Conservation (phyloP, 2,329 filamentous ascomycete species). For the Pyrenophora graminea region DNA sequence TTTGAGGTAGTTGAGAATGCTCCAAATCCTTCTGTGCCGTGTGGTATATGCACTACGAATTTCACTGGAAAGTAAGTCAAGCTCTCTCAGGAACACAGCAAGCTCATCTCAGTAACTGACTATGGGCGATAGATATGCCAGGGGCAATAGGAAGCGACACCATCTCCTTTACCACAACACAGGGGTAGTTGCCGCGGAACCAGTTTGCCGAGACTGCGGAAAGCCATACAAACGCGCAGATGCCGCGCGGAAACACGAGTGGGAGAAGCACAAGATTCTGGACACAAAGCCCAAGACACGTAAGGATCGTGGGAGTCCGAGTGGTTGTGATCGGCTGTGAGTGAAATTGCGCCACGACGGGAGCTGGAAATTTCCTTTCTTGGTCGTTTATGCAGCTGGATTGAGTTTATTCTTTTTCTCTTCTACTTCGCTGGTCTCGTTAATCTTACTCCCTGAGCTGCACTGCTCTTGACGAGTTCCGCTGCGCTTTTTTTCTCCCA, state of each 20-base stretch:
- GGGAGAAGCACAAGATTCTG: constrained; percentile 12
- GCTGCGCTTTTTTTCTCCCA: too few species aligned
- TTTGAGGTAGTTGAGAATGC: too few species aligned
- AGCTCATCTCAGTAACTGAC: constrained; percentile 1
- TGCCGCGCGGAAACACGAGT: constrained; percentile 22
- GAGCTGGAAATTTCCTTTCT: constrained; percentile 1
- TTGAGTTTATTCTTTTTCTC: constrained; percentile 1
- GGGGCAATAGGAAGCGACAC: constrained; percentile 18
- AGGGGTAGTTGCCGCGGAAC: background rate
- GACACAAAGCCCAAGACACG: constrained; percentile 17
- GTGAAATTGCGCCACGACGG: background rate
- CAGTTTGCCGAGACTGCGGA: constrained; percentile 10
- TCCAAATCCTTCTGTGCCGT: background rate
- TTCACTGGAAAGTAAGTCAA: constrained; percentile 13
- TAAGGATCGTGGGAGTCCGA: background rate
- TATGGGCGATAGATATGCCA: constrained; percentile 9
- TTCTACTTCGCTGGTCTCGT: background rate
- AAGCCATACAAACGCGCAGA: constrained; percentile 13
- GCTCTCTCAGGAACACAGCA: background rate
- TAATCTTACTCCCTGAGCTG: background rate
- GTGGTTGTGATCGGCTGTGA: background rate
- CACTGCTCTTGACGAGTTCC: background rate
- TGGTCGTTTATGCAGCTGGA: background rate
- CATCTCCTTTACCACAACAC: constrained; percentile 3
- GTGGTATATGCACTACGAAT: background rate